A percentile compares a stretch with the other conserved stretches of the same genome.
phyloP scores from a whole-genome alignment of 2,329 filamentous ascomycete species.

The Epichloe bromicola region DNA sequence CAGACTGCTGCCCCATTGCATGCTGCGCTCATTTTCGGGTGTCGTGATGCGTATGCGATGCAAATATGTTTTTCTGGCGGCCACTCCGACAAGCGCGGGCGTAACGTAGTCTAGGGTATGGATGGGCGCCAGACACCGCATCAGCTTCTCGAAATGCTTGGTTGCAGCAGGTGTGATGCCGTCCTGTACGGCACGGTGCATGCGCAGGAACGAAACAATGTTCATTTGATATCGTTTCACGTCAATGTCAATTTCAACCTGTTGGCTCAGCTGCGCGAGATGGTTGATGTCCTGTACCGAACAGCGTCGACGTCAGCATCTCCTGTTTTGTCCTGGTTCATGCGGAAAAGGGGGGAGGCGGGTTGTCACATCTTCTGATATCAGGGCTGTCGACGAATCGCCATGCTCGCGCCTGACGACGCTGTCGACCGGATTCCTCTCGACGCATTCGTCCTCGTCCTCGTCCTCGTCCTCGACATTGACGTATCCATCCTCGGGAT shows the following conservation, averaged over 20 bases:
- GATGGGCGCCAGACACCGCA: conserved; percentile 63
- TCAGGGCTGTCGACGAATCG: conserved; percentile 16
- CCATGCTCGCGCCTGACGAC: conserved; percentile 26
- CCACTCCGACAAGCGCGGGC: conserved; percentile 70
- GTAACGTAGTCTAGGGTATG: conserved; percentile 72
- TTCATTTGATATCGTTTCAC: conserved; percentile 78
- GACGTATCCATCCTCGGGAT: conserved; percentile 55
- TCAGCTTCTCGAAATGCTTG: conserved; percentile 57
- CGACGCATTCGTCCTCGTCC: conserved; percentile 29
- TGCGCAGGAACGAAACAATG: conserved; percentile 71
- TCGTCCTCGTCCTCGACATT: conserved; percentile 61
- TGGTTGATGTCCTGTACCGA: conserved; percentile 37
- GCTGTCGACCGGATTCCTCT: conserved; percentile 24
- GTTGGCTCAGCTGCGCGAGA: conserved; percentile 43
- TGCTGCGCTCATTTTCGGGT: conserved; percentile 65
- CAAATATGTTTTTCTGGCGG: conserved; percentile 73
- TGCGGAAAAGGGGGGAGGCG: background rate
- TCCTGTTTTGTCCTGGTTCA: background rate
- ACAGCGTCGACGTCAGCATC: background rate
- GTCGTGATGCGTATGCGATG: conserved; percentile 65
- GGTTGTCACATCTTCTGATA: conserved; percentile 30
- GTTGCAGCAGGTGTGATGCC: conserved; percentile 71
- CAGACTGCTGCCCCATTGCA: conserved; percentile 83
- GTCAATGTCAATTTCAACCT: conserved; percentile 58
- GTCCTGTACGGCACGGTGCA: conserved; percentile 71